Conservation (phyloP, 805 yeast species). For the Nadsonia fulvescens region DNA sequence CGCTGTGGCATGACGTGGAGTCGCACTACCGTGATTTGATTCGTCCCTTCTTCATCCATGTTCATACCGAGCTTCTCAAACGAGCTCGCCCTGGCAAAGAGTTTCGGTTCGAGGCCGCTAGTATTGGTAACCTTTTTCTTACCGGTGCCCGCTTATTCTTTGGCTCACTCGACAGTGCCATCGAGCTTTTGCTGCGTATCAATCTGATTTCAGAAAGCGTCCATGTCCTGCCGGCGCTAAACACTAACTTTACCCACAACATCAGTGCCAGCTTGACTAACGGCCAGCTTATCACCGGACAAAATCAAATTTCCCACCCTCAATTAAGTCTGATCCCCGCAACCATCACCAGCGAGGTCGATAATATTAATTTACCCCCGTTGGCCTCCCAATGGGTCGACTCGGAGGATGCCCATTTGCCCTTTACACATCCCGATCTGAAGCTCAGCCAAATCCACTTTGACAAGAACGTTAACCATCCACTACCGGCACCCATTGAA, state of each 20-base stretch:
- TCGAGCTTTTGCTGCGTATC: constrained; percentile 54
- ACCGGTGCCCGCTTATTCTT: constrained; percentile 69
- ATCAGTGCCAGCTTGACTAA: constrained; percentile 57
- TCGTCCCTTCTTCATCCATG: constrained; percentile 59
- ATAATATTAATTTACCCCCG: constrained; percentile 1
- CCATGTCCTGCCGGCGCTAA: constrained; percentile 62
- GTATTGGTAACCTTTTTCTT: constrained; percentile 67
- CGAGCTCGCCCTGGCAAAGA: constrained; percentile 39
- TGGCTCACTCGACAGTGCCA: constrained; percentile 71
- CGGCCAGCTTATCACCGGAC: constrained; percentile 71
- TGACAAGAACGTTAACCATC: constrained; percentile 27
- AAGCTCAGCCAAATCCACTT: constrained; percentile 59
- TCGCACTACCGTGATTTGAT: constrained; percentile 48
- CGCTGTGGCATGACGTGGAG: constrained; percentile 43
- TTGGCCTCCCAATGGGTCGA: constrained; percentile 11
- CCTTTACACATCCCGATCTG: constrained; percentile 64
- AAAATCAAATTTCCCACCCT: constrained; percentile 88
- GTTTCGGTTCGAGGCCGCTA: constrained; percentile 61
- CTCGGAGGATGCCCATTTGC: constrained; percentile 43
- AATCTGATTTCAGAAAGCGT: constrained; percentile 35
- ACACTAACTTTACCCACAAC: constrained; percentile 72
- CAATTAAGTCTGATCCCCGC: constrained; percentile 2
- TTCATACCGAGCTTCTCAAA: constrained; percentile 60
- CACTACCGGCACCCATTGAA: constrained; percentile 57
- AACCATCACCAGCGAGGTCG: constrained; percentile 1